phyloP scores from a whole-genome alignment of 441 rosid species.

The Bruguiera hainesii region DNA sequence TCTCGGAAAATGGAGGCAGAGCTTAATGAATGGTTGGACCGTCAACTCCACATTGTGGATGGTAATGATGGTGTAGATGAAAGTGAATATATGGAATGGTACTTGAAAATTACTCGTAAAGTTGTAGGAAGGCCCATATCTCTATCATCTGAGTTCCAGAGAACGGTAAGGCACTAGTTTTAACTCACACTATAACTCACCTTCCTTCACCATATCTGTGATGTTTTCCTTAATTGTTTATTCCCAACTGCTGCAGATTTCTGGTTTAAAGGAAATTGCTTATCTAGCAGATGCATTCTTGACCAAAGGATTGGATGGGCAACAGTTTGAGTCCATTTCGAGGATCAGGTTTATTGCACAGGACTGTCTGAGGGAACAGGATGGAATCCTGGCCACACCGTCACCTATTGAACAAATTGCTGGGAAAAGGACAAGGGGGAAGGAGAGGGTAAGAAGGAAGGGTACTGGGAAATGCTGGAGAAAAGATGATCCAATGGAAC shows the following conservation, averaged over 20 bases:
- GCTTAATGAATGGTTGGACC: conserved; percentile 84
- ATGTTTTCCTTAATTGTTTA: conserved; percentile 7
- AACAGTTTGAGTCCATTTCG: conserved; percentile 65
- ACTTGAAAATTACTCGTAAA: conserved; percentile 72
- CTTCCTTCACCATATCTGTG: conserved; percentile 7
- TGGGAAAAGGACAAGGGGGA: conserved; percentile 78
- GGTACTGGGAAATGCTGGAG: conserved; percentile 69
- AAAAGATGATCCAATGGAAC: conserved; percentile 64
- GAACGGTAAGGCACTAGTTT: conserved; percentile 51
- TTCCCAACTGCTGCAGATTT: conserved; percentile 41
- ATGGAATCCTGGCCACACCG: conserved; percentile 45
- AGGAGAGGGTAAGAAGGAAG: conserved; percentile 80
- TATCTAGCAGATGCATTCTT: conserved; percentile 78
- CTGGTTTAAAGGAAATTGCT: conserved; percentile 85
- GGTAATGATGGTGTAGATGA: conserved; percentile 68
- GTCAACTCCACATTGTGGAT: conserved; percentile 55
- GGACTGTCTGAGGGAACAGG: conserved; percentile 91
- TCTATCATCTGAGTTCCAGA: conserved; percentile 93
- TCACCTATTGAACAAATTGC: conserved; percentile 41
- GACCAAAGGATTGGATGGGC: conserved; percentile 66
- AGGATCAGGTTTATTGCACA: conserved; percentile 77
- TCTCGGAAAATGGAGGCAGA: conserved; percentile 91
- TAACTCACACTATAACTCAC: conserved; percentile 10
- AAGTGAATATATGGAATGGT: conserved; percentile 81
- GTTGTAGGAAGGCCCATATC: conserved; percentile 94